These are phyloP conservation scores for Eucalyptus erythrocorys DNA, from an alignment of 345 rosid genomes.

Conservation along the genomic window DNA sequence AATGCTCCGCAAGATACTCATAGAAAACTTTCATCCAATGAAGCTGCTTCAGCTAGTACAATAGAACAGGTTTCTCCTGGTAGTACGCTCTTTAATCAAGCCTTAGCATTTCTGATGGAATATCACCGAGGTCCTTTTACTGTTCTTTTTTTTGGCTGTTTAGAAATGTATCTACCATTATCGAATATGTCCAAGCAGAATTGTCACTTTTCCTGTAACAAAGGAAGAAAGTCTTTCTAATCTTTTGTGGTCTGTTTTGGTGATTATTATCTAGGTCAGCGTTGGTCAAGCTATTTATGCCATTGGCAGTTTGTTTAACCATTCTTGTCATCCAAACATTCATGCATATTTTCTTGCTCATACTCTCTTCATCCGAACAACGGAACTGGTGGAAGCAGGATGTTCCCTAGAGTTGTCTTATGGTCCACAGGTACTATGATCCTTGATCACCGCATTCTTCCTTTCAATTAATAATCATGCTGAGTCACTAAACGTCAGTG, in stretches of 20 bases:
- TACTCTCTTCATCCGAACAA: no score
- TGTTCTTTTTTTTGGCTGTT: neutral
- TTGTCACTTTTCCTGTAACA: neutral
- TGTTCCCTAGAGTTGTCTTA: conserved; percentile 74
- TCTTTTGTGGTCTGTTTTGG: conserved; percentile 2
- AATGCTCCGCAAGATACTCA: conserved; percentile 14
- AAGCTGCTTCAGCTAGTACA: conserved; percentile 24
- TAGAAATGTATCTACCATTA: neutral
- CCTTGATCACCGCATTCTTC: neutral
- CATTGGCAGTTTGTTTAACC: no score
- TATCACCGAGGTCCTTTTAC: neutral
- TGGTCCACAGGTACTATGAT: conserved; percentile 59
- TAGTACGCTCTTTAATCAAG: neutral
- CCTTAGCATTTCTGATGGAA: neutral
- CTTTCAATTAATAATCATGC: neutral
- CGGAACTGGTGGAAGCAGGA: conserved; percentile 41
- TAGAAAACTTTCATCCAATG: conserved; percentile 11
- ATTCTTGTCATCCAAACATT: no score
- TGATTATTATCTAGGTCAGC: no score
- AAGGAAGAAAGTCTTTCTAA: neutral
- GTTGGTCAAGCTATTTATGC: no score
- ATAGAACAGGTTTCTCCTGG: conserved; percentile 53
- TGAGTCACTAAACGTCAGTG: neutral
- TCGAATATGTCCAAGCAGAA: neutral
- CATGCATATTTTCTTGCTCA: no score